These are phyloP conservation scores for Aspergillus neoniger DNA, from an alignment of 2,329 filamentous ascomycete genomes.

Conservation along the genomic window DNA sequence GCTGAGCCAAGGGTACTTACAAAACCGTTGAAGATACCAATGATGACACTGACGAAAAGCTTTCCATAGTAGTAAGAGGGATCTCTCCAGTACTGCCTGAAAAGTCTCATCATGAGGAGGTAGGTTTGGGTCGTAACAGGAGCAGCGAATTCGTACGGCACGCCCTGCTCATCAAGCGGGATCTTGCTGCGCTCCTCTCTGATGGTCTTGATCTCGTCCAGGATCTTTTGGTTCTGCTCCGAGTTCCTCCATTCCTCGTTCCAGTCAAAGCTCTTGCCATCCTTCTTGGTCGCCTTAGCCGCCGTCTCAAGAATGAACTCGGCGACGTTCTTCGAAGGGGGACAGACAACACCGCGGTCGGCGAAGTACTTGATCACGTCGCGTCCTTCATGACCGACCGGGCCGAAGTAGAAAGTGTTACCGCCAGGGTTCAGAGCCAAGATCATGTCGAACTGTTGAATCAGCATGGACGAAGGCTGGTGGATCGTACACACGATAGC, in stretches of 20 bases:
- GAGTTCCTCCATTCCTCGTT: constrained; percentile 73
- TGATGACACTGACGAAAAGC: constrained; percentile 69
- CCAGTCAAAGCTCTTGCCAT: constrained; percentile 67
- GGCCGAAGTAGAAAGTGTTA: constrained; percentile 73
- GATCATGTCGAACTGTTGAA: constrained; percentile 74
- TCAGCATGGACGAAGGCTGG: constrained; percentile 68
- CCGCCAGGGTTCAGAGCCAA: constrained; percentile 68
- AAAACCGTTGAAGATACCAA: constrained; percentile 78
- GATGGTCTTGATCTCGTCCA: constrained; percentile 67
- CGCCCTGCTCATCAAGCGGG: constrained; percentile 44
- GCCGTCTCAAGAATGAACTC: constrained; percentile 69
- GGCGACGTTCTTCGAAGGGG: constrained; percentile 65
- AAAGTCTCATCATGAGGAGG: constrained; percentile 69
- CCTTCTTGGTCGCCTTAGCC: constrained; percentile 56
- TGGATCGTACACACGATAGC: constrained; percentile 75
- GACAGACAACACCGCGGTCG: constrained; percentile 65
- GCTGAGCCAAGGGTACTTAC: constrained; percentile 13
- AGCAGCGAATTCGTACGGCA: constrained; percentile 65
- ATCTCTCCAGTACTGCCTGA: constrained; percentile 73
- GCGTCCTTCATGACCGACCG: constrained; percentile 66
- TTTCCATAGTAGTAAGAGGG: constrained; percentile 77
- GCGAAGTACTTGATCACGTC: constrained; percentile 69
- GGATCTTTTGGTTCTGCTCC: constrained; percentile 58
- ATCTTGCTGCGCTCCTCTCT: constrained; percentile 58
- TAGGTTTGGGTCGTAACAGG: constrained; percentile 63